Evolutionary conservation across 768 basidiomycete genomes (phyloP).

Genomic region (Mycena haematopus): DNA sequence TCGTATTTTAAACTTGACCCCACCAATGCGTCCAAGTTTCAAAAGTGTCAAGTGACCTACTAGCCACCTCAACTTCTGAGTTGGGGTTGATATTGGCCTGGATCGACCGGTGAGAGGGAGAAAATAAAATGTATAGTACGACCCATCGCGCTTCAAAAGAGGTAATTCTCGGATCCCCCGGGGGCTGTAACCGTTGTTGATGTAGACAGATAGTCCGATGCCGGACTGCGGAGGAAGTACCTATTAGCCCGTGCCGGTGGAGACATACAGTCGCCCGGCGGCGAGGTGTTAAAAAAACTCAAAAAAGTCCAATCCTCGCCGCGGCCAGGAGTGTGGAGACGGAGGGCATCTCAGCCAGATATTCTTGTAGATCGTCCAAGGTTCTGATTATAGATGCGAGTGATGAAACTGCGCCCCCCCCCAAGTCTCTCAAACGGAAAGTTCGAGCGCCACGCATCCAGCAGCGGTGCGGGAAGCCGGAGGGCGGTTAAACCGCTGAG

Average conservation of each 20-base stretch:
- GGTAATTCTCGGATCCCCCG: constrained; percentile 1
- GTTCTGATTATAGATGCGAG: not conserved
- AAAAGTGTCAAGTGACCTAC: not conserved
- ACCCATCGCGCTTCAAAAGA: not conserved
- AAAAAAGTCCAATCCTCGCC: constrained; percentile 2
- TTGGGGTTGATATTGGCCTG: constrained; percentile 4
- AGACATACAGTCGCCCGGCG: not conserved
- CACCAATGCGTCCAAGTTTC: not conserved
- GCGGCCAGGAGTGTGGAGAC: not conserved
- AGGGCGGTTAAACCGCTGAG: not conserved
- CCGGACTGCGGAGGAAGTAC: constrained; percentile 1
- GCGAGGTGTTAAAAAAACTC: not conserved
- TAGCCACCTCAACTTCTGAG: not conserved
- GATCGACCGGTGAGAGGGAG: not conserved
- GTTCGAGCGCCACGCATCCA: not conserved
- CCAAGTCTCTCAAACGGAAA: constrained; percentile 1
- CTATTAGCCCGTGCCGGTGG: not conserved
- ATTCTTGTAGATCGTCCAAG: not conserved
- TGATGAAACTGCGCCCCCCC: not conserved
- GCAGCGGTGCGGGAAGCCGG: not conserved
- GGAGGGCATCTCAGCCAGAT: not conserved
- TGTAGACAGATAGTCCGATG: not conserved
- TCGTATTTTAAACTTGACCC: not conserved
- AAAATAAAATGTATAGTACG: constrained; percentile 2
- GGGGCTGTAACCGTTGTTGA: not conserved